Evolutionary conservation across 208 protist species (phyloP).

Genomic region (Acanthamoeba quina): DNA sequence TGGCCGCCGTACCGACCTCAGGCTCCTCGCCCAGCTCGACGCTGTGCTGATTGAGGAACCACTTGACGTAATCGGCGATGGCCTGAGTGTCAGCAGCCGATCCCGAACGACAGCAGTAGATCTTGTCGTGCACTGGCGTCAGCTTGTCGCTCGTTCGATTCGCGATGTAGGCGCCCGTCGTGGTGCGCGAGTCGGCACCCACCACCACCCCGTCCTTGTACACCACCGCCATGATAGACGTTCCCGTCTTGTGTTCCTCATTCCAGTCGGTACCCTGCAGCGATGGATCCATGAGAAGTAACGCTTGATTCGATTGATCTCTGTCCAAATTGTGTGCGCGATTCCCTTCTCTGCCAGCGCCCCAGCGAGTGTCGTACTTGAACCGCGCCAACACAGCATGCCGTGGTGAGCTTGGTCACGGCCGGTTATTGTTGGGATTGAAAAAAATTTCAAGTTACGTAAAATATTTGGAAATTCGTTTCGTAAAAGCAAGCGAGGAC

Average conservation of each 20-base stretch:
- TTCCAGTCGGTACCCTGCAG: conserved; percentile 35
- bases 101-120: conserved; percentile 98
- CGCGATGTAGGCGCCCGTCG: conserved; percentile 97
- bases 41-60: conserved; percentile 88
- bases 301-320: neutral
- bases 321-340: neutral
- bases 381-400: conserved; percentile 13
- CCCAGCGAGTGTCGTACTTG: neutral
- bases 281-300: neutral
- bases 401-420: neutral
- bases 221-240: conserved; percentile 98
- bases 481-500: too few species aligned
- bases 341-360: neutral
- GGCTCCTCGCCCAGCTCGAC: conserved; percentile 93
- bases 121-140: conserved; percentile 96
- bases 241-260: conserved; percentile 71
- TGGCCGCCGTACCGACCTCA: conserved; percentile 96
- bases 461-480: neutral
- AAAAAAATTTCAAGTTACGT: neutral
- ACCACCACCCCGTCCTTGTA: conserved; percentile 97
- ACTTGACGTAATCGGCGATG: conserved; percentile 89
- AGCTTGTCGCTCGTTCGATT: conserved; percentile 98
- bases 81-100: conserved; percentile 98
- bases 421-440: neutral
- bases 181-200: conserved; percentile 98